A percentile compares a stretch with the other conserved stretches of the same genome.
Conservation (phyloP, 495 filamentous ascomycete genomes). For the Aspergillus incahuasiensis region DNA sequence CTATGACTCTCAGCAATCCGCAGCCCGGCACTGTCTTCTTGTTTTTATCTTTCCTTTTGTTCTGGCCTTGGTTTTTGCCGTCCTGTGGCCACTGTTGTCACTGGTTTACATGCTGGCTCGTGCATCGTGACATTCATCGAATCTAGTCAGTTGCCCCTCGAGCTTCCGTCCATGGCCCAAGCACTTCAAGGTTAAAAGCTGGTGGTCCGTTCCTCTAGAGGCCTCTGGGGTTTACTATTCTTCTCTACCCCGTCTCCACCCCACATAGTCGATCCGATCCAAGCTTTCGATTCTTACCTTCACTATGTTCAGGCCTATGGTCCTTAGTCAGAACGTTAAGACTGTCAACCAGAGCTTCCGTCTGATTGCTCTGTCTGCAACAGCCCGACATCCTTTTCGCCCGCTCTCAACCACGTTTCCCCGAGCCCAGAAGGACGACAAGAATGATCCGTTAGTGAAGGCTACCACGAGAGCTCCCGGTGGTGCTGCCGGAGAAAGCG, state of each 20-base stretch:
- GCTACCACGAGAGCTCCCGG: constrained; percentile 32
- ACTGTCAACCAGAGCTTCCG: constrained; percentile 22
- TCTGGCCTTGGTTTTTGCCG: constrained; percentile 6
- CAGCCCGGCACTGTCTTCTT: background rate
- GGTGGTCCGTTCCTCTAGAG: background rate
- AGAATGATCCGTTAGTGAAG: constrained; percentile 26
- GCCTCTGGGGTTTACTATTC: background rate
- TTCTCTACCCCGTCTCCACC: background rate
- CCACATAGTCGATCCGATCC: background rate
- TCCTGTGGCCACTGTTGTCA: constrained; percentile 10
- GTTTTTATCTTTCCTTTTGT: constrained; percentile 1
- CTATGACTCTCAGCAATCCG: background rate
- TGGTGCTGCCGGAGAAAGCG: constrained; percentile 30
- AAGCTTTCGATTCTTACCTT: background rate
- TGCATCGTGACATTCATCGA: background rate
- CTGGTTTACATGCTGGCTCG: background rate
- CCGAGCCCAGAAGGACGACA: constrained; percentile 26
- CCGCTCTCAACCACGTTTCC: constrained; percentile 29
- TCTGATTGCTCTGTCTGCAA: constrained; percentile 17
- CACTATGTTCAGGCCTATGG: constrained; percentile 31
- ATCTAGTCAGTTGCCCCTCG: constrained; percentile 4
- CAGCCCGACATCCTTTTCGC: constrained; percentile 17
- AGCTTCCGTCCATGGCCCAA: background rate
- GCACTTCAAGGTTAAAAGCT: background rate
- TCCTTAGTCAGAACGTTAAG: constrained; percentile 28